Evolutionary conservation across 2,329 filamentous ascomycete species (phyloP).

Genomic region (Fusarium tuaranense): DNA sequence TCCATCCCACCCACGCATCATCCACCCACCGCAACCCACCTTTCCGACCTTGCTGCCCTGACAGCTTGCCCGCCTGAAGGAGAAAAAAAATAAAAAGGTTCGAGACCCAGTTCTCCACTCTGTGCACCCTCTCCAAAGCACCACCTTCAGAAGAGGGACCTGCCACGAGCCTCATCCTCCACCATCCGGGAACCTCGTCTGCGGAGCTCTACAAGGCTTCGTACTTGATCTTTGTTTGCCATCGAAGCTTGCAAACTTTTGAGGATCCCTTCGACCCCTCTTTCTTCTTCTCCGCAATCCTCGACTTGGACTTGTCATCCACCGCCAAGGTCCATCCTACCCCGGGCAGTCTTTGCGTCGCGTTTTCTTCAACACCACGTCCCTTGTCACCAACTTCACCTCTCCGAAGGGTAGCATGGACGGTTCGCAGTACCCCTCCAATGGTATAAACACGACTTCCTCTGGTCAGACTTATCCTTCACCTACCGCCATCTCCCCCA

Average conservation of each 20-base stretch:
- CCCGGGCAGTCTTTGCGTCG: constrained; percentile 38
- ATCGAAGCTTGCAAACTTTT: constrained; percentile 31
- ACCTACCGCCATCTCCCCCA: constrained; percentile 63
- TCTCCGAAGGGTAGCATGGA: constrained; percentile 62
- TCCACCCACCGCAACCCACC: constrained; percentile 44
- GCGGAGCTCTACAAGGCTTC: constrained; percentile 45
- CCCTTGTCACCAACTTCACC: constrained; percentile 46
- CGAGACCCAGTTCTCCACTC: constrained; percentile 60
- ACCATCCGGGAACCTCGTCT: constrained; percentile 50
- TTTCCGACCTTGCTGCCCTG: constrained; percentile 46
- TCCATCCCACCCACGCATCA: constrained; percentile 32
- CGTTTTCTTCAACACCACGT: constrained; percentile 41
- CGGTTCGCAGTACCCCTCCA: constrained; percentile 65
- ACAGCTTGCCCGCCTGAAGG: constrained; percentile 40
- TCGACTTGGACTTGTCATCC: constrained; percentile 43
- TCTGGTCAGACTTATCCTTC: constrained; percentile 63
- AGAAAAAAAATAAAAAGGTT: constrained; percentile 56
- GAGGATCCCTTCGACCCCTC: constrained; percentile 27
- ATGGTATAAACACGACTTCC: constrained; percentile 67
- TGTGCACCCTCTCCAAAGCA: constrained; percentile 59
- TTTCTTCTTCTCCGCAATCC: constrained; percentile 37
- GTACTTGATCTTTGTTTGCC: constrained; percentile 42
- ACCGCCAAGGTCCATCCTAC: constrained; percentile 38
- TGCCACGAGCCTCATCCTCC: constrained; percentile 56
- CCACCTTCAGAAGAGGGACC: constrained; percentile 54